Percentiles rank a stretch among this genome's conserved stretches.
Conservation (phyloP, 2,329 filamentous ascomycete species). For the Trichoderma endophyticum region DNA sequence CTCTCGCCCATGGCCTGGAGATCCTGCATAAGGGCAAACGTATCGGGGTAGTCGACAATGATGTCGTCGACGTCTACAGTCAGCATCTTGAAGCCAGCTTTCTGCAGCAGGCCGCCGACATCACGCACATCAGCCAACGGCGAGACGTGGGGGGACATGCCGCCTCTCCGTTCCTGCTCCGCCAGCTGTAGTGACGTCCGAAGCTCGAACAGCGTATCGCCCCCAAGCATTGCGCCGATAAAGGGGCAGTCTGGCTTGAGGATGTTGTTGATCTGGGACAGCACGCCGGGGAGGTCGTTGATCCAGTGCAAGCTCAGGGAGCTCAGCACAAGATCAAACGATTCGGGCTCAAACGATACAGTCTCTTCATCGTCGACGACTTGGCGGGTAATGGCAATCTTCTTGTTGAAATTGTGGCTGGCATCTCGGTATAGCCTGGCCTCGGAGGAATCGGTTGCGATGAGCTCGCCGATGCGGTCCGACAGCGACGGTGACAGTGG, state of each 20-base stretch:
- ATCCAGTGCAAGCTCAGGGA: conserved; percentile 94
- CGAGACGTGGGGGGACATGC: conserved; percentile 85
- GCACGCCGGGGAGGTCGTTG: conserved; percentile 85
- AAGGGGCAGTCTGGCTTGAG: conserved; percentile 91
- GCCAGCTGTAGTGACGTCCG: conserved; percentile 91
- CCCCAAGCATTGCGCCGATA: conserved; percentile 93
- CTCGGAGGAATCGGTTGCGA: conserved; percentile 78
- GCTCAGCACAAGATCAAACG: conserved; percentile 87
- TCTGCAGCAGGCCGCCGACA: conserved; percentile 79
- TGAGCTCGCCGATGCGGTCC: conserved; percentile 68
- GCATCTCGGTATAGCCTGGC: conserved; percentile 77
- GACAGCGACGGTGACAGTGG: conserved; percentile 65
- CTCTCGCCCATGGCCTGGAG: conserved; percentile 94
- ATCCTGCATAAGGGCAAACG: conserved; percentile 87
- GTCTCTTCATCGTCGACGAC: conserved; percentile 72
- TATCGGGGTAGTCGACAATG: conserved; percentile 88
- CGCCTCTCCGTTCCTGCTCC: conserved; percentile 85
- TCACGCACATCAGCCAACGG: conserved; percentile 90
- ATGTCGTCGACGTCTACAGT: conserved; percentile 98
- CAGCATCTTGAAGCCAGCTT: conserved; percentile 89
- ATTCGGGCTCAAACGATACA: conserved; percentile 69
- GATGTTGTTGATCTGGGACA: conserved; percentile 79
- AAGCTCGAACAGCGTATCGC: conserved; percentile 89
- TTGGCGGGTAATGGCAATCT: conserved; percentile 68
- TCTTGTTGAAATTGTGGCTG: conserved; percentile 68